Evolutionary conservation across 257 asterid species (phyloP).

Genomic region (Plectranthus barbatus): DNA sequence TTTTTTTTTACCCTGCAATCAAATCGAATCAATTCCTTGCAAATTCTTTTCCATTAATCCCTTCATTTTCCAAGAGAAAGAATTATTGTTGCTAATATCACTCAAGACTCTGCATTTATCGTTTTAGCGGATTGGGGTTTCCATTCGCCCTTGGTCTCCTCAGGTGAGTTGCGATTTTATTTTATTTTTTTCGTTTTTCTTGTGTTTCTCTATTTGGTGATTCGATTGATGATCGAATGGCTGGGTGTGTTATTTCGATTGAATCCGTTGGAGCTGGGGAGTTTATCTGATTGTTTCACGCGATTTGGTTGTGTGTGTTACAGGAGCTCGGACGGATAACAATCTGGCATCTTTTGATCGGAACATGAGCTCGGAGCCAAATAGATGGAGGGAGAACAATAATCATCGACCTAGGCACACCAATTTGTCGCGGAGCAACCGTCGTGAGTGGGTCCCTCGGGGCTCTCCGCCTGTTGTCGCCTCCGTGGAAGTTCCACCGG

Average conservation of each 20-base stretch:
- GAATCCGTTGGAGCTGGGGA: not conserved
- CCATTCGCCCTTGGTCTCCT: slow-evolving; percentile 6
- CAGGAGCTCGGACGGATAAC: slow-evolving; percentile 18
- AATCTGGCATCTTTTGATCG: slow-evolving; percentile 21
- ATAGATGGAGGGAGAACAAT: slow-evolving; percentile 38
- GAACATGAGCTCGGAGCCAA: slow-evolving; percentile 80
- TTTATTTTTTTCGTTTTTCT: not conserved
- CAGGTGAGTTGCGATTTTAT: slow-evolving; percentile 7
- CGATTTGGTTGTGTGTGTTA: not conserved
- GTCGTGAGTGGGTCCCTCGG: slow-evolving; percentile 78
- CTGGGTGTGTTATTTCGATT: not conserved
- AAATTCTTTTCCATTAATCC: not conserved
- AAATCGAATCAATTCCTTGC: not conserved
- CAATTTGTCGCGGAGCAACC: slow-evolving; percentile 37
- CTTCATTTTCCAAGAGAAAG: not conserved
- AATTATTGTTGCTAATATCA: not conserved
- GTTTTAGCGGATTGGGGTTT: slow-evolving; percentile 6
- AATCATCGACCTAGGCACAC: slow-evolving; percentile 41
- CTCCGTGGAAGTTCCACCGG: slow-evolving; percentile 16
- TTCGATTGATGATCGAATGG: not conserved
- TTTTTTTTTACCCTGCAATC: not conserved
- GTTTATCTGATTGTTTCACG: not conserved
- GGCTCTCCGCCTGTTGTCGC: slow-evolving; percentile 28
- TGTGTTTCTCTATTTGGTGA: not conserved
- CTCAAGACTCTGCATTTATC: not conserved